Base-by-base conservation (phyloP, 1,284 basidiomycete genomes). In the Papiliotrema nemorosa region DNA sequence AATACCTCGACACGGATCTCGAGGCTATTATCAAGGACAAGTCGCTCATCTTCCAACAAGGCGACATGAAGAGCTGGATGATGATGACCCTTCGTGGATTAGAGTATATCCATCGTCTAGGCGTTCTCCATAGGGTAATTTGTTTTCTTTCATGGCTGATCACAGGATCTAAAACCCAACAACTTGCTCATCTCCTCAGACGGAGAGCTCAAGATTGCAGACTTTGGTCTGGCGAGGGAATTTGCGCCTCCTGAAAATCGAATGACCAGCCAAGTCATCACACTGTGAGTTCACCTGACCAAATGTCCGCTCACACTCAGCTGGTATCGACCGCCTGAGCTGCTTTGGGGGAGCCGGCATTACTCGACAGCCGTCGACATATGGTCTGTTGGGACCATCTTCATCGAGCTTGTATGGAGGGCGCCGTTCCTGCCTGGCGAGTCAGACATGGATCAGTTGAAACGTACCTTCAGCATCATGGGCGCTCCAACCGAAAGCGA, bases 31-130 rank as follows among this genome's bases (percentile, higher is more conserved):
- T 99, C 76, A 91, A 91, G 69, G 93, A 98, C 74, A 82, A 89
- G 40, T 80, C 84, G 2, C 82, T 96, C 44, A 87, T 97, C 31
- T 97, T 98, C 71, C 80, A 92, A 21, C 88, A 90, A 6, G 88
- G 89, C 0, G 94, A 99, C 72, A 94, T 97, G 77, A 99, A 99
- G 75, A 87, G 88, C 63, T 99, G 96, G 96, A 92, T 96, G 84
- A 88, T 88, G 16, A 98, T 98, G 96, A 90, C 89, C 0, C 85
- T 97, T 64, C 84, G 92, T 37, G 96, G 96, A 1, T 79, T 98
- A 20, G 94, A 97, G 70, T 98, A 96, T 72, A 97, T 94, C 63
- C 96, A 99, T 72, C 79, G 92, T 43, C 90, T 93, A 69, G 94
- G 86, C 67, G 83, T 97, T 46, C 77, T 98, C 35, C 96, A 99